Percentiles rank a stretch among this genome's conserved stretches.
phyloP scores from a whole-genome alignment of 2,329 filamentous ascomycete species.

The Ophiostoma ulmi region DNA sequence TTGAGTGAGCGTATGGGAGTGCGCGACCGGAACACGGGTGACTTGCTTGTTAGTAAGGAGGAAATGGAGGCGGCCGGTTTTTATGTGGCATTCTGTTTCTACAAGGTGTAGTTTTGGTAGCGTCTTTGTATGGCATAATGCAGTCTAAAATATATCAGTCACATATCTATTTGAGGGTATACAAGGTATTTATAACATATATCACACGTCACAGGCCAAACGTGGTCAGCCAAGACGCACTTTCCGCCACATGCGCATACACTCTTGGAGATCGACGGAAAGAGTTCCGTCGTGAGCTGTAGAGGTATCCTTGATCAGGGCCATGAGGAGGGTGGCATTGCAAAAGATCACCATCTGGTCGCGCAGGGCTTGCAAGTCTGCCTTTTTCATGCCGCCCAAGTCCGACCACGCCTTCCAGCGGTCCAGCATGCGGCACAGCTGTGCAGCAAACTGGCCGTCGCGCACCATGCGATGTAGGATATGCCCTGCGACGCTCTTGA shows the following conservation, averaged over 20 bases:
- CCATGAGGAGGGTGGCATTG: conserved; percentile 45
- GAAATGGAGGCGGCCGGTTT: conserved; percentile 91
- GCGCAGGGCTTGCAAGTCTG: conserved; percentile 40
- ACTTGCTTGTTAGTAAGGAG: conserved; percentile 68
- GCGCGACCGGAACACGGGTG: conserved; percentile 61
- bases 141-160: neutral
- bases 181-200: neutral
- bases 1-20: conserved; percentile 96
- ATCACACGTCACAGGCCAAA: neutral
- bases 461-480: conserved; percentile 50
- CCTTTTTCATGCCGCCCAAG: conserved; percentile 48
- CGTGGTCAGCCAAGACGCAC: conserved; percentile 43
- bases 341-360: conserved; percentile 42
- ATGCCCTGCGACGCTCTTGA: conserved; percentile 43
- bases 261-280: conserved; percentile 51
- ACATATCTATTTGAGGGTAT: too few species aligned
- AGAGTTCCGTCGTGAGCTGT: conserved; percentile 45
- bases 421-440: conserved; percentile 44
- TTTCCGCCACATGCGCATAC: conserved; percentile 49
- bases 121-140: neutral
- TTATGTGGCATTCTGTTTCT: conserved; percentile 94
- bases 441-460: conserved; percentile 41
- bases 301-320: conserved; percentile 44
- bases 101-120: conserved; percentile 65
- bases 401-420: conserved; percentile 52